Conservation (phyloP, 805 yeast genomes). For the Priceomyces castillae region DNA sequence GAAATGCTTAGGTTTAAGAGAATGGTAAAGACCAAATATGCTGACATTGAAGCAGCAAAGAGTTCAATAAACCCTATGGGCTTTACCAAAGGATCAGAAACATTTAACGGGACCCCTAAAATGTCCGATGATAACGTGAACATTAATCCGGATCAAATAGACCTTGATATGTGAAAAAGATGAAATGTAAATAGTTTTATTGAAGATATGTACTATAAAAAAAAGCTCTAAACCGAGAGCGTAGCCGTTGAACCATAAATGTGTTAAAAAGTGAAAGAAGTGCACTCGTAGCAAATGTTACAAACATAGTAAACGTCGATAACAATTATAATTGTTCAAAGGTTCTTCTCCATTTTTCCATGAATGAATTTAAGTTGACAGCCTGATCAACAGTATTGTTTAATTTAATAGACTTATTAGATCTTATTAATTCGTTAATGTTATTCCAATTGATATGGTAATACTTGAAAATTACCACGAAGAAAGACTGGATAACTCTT, state of each 20-base stretch:
- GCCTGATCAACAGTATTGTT: slow-evolving; percentile 33
- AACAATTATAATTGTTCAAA: slow-evolving; percentile 22
- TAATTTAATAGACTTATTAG: slow-evolving; percentile 36
- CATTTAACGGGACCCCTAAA: background rate
- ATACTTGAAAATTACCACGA: slow-evolving; percentile 32
- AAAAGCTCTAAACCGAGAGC: slow-evolving; percentile 3
- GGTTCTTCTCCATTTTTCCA: slow-evolving; percentile 35
- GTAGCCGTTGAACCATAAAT: background rate
- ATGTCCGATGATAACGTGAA: background rate
- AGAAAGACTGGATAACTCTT: slow-evolving; percentile 31
- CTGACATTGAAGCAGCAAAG: slow-evolving; percentile 12
- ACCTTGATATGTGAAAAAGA: slow-evolving; percentile 46
- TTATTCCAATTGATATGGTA: slow-evolving; percentile 44
- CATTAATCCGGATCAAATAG: slow-evolving; percentile 59
- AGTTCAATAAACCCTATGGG: slow-evolving; percentile 41
- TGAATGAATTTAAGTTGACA: slow-evolving; percentile 34
- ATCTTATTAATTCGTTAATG: slow-evolving; percentile 29
- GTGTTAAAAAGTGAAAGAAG: background rate
- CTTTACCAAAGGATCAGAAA: slow-evolving; percentile 35
- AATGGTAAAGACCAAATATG: slow-evolving; percentile 23
- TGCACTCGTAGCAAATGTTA: background rate
- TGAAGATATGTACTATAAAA: slow-evolving; percentile 17
- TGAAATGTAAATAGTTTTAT: background rate
- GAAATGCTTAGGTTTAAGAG: slow-evolving; percentile 68
- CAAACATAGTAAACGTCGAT: background rate